These are phyloP conservation scores for Colletotrichum chlorophyti DNA, from an alignment of 2,329 filamentous ascomycete species.

Conservation along the genomic window DNA sequence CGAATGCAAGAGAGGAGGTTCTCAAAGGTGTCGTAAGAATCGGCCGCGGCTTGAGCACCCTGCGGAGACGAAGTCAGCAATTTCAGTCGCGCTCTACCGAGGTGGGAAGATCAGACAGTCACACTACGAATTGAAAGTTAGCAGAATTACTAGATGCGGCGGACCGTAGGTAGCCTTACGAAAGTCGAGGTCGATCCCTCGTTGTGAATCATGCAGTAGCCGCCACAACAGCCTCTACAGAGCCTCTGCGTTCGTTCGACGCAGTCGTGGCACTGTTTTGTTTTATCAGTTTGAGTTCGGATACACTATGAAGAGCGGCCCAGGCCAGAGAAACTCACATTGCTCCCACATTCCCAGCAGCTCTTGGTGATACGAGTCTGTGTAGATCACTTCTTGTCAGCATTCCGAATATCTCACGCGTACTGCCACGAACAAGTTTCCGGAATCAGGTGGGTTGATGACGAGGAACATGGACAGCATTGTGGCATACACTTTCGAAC, in stretches of 20 bases:
- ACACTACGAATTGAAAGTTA: slow-evolving; percentile 47
- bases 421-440: background rate
- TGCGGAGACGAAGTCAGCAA: slow-evolving; percentile 17
- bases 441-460: background rate
- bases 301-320: background rate
- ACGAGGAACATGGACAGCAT: slow-evolving; percentile 18
- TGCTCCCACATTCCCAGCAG: slow-evolving; percentile 88
- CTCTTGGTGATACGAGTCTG: slow-evolving; percentile 69
- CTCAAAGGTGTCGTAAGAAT: slow-evolving; percentile 29
- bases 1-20: background rate
- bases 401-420: background rate
- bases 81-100: background rate
- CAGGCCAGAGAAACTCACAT: slow-evolving; percentile 56
- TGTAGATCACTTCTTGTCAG: slow-evolving; percentile 34
- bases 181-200: slow-evolving; percentile 75
- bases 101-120: slow-evolving; percentile 47
- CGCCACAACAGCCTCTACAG: slow-evolving; percentile 76
- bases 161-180: slow-evolving; percentile 45
- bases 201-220: slow-evolving; percentile 85
- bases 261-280: slow-evolving; percentile 73
- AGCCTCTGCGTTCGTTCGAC: slow-evolving; percentile 73
- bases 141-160: slow-evolving; percentile 15
- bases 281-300: slow-evolving; percentile 17
- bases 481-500: slow-evolving; percentile 28
- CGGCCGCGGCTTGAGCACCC: slow-evolving; percentile 30